Evolutionary conservation across 2,329 filamentous ascomycete species (phyloP).

Genomic region (Pseudogymnoascus sp.): DNA sequence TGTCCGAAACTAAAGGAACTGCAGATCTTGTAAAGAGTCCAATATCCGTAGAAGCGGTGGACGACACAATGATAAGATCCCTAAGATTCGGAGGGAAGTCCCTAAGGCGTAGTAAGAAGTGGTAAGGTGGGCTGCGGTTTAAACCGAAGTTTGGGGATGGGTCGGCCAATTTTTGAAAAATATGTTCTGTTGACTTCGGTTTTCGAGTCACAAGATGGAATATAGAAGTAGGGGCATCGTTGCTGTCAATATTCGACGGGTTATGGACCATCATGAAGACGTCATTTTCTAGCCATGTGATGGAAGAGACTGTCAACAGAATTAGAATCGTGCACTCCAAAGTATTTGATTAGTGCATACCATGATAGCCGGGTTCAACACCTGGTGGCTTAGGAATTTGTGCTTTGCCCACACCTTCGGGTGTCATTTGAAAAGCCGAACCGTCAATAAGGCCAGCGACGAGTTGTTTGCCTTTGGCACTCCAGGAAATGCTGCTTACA

Average conservation of each 20-base stretch:
- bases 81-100: slow-evolving; percentile 74
- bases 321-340: neutral
- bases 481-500: slow-evolving; percentile 85
- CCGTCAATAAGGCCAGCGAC: slow-evolving; percentile 80
- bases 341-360: slow-evolving; percentile 38
- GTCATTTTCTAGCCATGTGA: slow-evolving; percentile 84
- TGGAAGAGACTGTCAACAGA: slow-evolving; percentile 56
- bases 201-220: slow-evolving; percentile 74
- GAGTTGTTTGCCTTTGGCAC: slow-evolving; percentile 84
- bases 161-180: slow-evolving; percentile 66
- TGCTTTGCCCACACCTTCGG: slow-evolving; percentile 67
- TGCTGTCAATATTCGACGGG: slow-evolving; percentile 48
- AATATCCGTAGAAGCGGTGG: slow-evolving; percentile 71
- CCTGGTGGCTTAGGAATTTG: slow-evolving; percentile 70
- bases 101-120: slow-evolving; percentile 68
- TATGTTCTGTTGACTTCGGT: slow-evolving; percentile 48
- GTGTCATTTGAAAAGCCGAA: slow-evolving; percentile 73
- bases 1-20: slow-evolving; percentile 54
- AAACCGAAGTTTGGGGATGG: slow-evolving; percentile 66
- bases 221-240: slow-evolving; percentile 50
- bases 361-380: slow-evolving; percentile 55
- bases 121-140: slow-evolving; percentile 60
- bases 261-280: slow-evolving; percentile 77
- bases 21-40: slow-evolving; percentile 71
- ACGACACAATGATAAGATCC: slow-evolving; percentile 74